Base-by-base conservation (phyloP, 2,329 filamentous ascomycete species). In the Hymenoscyphus fraxineus region DNA sequence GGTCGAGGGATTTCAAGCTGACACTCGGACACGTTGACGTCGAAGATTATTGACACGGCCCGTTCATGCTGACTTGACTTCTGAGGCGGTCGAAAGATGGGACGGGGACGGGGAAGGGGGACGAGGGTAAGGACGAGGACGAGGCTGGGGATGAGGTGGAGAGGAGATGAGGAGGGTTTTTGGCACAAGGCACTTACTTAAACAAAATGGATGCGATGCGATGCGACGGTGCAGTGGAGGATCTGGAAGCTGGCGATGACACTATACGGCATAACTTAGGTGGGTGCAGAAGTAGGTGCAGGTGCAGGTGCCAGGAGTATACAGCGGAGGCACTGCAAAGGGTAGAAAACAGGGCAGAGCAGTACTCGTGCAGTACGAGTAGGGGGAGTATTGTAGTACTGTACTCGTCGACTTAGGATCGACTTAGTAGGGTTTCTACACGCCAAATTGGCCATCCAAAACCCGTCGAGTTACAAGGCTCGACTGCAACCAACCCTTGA, bases 1-100 rank as follows among this genome's bases (percentile, higher is more conserved):
- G 35, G 64, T 51, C 51, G 60, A 64, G 58, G 65, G 41, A 62
- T 66, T 64, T 31, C 47, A 54, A 22, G 47, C 47, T 27, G 59
- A 64, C 65, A 63, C 64, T 64, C 44, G 65, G 66, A 68, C 68
- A 69, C 68, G 66, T 69, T 65, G 61, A 59, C 59, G 41, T 51
- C 44, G 58, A 60, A 62, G 65, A 51, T 44, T 58, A 39, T 47
- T 56, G 59, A 65, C 64, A 64, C 66, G 66, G 61, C 61, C 61
- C 64, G 15, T 59, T 56, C 47, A 54, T 54, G 47, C 47, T 54
- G 10, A 62, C 61, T 62, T 65, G 32, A 56, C 31, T 58, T 39
- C 32, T 32, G 32, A 58, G 55, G 19, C 19, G 19, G 27, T 32
- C 38, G n/a, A 41, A 19, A 16, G 31, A 22, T 59, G 55, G 19